A percentile compares a stretch with the other conserved stretches of the same genome.
These are phyloP conservation scores for Phytophthora pluvialis DNA, from an alignment of 352 stramenopile genomes.

Conservation along the genomic window DNA sequence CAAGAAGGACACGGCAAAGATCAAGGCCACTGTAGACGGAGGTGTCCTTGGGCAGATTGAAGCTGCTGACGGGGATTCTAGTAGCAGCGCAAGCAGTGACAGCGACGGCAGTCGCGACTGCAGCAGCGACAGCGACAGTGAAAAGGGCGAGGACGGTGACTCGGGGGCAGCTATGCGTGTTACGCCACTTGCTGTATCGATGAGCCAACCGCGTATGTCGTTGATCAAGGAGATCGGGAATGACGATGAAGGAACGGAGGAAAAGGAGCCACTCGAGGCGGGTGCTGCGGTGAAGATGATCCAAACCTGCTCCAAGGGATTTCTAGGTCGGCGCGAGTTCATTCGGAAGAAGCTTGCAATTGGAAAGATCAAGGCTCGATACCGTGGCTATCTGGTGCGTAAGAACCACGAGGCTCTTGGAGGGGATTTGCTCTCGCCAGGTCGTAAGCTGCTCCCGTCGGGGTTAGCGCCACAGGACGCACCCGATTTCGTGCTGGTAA, in stretches of 20 bases:
- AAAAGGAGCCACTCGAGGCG: conserved; percentile 12
- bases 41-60: conserved; percentile 6
- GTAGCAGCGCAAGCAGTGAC: conserved; percentile 11
- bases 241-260: conserved; percentile 19
- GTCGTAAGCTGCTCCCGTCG: conserved; percentile 21
- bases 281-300: conserved; percentile 33
- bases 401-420: conserved; percentile 44
- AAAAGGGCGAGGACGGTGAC: not conserved
- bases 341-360: conserved; percentile 45
- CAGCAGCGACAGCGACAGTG: conserved; percentile 7
- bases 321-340: conserved; percentile 40
- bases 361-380: conserved; percentile 51
- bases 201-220: conserved; percentile 18
- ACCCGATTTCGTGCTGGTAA: conserved; percentile 33
- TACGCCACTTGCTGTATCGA: conserved; percentile 7
- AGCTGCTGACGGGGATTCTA: conserved; percentile 4
- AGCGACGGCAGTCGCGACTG: conserved; percentile 13
- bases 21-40: not conserved
- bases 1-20: conserved; percentile 19
- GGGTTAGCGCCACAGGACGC: conserved; percentile 14
- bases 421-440: conserved; percentile 7
- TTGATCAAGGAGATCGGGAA: conserved; percentile 27
- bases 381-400: conserved; percentile 48
- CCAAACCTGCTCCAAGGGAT: conserved; percentile 40
- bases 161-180: too few relatives aligned